Evolutionary conservation across 805 yeast species (phyloP).

Genomic region (Barnettozyma salicaria): DNA sequence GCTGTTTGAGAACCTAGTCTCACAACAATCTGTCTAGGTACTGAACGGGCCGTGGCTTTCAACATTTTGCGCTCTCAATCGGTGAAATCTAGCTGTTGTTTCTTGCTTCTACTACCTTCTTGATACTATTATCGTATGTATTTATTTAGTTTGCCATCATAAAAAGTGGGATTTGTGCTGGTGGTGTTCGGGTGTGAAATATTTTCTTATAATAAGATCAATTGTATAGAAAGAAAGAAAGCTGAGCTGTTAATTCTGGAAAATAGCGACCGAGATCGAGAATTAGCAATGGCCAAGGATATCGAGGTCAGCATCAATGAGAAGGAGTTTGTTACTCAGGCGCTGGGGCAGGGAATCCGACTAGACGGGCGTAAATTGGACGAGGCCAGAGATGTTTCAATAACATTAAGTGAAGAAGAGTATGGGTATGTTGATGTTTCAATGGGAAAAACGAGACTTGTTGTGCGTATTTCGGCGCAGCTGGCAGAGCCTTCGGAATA

Average conservation of each 20-base stretch:
- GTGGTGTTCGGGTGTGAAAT: constrained; percentile 11
- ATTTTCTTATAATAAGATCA: neutral
- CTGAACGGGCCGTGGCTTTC: neutral
- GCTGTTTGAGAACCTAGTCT: neutral
- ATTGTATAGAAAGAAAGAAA: neutral
- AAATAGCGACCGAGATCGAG: no score
- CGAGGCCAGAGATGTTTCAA: constrained; percentile 59
- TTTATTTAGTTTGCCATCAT: no score
- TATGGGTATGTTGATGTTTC: constrained; percentile 77
- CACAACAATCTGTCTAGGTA: no score
- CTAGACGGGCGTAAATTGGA: constrained; percentile 63
- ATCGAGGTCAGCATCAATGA: constrained; percentile 62
- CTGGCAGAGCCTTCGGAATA: constrained; percentile 80
- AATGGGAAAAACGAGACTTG: constrained; percentile 70
- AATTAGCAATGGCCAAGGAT: constrained; percentile 47
- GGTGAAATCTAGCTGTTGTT: neutral
- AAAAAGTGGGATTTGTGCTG: no score
- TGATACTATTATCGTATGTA: no score
- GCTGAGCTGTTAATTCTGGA: no score
- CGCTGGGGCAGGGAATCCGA: constrained; percentile 57
- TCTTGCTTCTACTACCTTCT: no score
- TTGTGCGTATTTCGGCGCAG: constrained; percentile 68
- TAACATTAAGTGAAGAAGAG: constrained; percentile 59
- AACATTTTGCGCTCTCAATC: neutral
- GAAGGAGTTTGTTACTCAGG: constrained; percentile 50